A percentile compares a stretch with the other conserved stretches of the same genome.
Conservation (phyloP, 2,329 filamentous ascomycete genomes). For the Colletotrichum salicis region DNA sequence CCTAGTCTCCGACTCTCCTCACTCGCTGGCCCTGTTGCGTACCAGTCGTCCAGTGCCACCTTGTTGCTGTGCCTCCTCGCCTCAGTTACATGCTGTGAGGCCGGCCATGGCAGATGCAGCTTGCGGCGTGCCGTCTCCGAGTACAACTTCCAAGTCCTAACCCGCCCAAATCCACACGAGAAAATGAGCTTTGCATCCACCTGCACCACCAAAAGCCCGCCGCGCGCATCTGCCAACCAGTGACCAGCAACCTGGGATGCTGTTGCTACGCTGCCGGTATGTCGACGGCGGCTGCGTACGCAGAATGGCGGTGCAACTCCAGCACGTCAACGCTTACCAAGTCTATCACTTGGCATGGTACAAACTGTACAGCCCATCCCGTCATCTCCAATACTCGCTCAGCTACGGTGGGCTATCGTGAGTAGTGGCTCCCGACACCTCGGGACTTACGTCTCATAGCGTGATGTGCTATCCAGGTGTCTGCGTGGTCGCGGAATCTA, state of each 20-base stretch:
- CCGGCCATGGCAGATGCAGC: background rate
- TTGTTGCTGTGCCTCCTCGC: background rate
- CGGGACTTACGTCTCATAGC: conserved; percentile 16
- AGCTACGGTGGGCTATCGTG: background rate
- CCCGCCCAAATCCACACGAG: conserved; percentile 4
- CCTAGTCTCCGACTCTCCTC: background rate
- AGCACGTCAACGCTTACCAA: conserved; percentile 7
- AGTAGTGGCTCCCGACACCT: conserved; percentile 11
- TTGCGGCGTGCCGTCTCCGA: conserved; percentile 7
- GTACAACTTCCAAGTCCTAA: background rate
- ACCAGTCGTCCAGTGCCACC: background rate
- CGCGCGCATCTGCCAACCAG: background rate
- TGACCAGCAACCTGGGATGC: background rate
- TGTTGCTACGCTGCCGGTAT: conserved; percentile 18
- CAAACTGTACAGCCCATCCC: background rate
- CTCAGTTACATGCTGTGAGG: background rate
- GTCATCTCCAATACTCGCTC: background rate
- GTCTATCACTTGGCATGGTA: background rate
- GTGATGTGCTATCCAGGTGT: conserved; percentile 17
- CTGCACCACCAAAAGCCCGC: background rate
- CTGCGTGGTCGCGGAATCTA: background rate
- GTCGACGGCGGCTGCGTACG: conserved; percentile 10
- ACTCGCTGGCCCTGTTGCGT: background rate
- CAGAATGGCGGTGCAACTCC: conserved; percentile 15
- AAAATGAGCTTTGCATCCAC: conserved; percentile 5